These are phyloP conservation scores for Zygotorulaspora florentina DNA, from an alignment of 805 yeast species.

Conservation along the genomic window DNA sequence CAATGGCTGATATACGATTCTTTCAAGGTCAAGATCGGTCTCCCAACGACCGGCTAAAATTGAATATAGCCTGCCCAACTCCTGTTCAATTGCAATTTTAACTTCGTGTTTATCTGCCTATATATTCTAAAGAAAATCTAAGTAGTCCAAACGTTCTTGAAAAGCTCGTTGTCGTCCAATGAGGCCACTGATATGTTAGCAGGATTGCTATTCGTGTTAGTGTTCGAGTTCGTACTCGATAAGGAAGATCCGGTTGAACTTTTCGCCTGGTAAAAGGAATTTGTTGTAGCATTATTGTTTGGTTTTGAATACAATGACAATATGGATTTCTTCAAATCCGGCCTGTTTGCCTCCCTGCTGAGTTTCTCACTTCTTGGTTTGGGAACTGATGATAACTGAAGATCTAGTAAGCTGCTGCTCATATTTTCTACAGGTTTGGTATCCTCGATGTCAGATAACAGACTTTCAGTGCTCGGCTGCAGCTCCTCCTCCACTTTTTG, in stretches of 20 bases:
- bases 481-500: neutral
- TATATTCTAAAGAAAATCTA: conserved; percentile 6
- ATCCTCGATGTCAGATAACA: conserved; percentile 4
- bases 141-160: conserved; percentile 61
- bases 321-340: conserved; percentile 89
- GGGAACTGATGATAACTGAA: conserved; percentile 13
- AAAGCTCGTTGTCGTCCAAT: conserved; percentile 56
- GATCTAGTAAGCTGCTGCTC: conserved; percentile 11
- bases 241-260: conserved; percentile 36
- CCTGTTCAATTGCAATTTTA: neutral
- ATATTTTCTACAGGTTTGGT: neutral
- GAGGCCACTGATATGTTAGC: conserved; percentile 19
- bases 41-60: conserved; percentile 88
- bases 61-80: no score
- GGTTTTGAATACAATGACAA: conserved; percentile 78
- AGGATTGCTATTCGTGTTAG: conserved; percentile 7
- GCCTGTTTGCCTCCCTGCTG: conserved; percentile 40
- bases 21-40: conserved; percentile 88
- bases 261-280: conserved; percentile 6
- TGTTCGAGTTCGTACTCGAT: conserved; percentile 11
- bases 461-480: conserved; percentile 15
- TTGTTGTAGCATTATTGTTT: conserved; percentile 3
- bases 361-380: conserved; percentile 6
- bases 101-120: conserved; percentile 4
- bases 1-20: conserved; percentile 98